These are phyloP conservation scores for Amniculicola lignicola DNA, from an alignment of 495 filamentous ascomycete genomes.

Conservation along the genomic window DNA sequence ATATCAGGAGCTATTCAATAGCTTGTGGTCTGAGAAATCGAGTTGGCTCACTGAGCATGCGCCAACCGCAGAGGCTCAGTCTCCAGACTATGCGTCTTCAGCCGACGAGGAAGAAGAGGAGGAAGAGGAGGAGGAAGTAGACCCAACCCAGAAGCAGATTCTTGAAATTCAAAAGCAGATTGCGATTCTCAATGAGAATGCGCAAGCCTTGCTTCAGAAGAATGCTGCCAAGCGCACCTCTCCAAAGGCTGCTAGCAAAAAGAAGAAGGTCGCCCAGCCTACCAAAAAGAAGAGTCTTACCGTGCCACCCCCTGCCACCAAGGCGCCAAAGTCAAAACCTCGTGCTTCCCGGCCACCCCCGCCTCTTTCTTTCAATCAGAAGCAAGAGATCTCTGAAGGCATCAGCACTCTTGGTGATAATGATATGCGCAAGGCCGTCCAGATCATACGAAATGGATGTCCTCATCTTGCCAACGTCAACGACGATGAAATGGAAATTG, in stretches of 20 bases:
- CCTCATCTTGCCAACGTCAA: constrained; percentile 72
- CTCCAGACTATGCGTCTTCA: constrained; percentile 49
- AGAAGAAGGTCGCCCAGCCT: constrained; percentile 43
- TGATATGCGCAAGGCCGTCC: constrained; percentile 74
- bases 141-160: constrained; percentile 43
- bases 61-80: constrained; percentile 51
- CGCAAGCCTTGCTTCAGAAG: constrained; percentile 40
- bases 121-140: constrained; percentile 62
- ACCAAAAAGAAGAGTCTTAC: constrained; percentile 50
- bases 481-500: constrained; percentile 83
- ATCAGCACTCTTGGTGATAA: constrained; percentile 70
- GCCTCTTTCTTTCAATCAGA: constrained; percentile 66
- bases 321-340: constrained; percentile 23
- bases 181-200: constrained; percentile 40
- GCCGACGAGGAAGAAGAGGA: constrained; percentile 63
- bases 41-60: constrained; percentile 73
- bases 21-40: constrained; percentile 68
- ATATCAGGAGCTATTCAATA: constrained; percentile 68
- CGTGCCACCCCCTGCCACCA: constrained; percentile 27
- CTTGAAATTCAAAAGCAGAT: constrained; percentile 55
- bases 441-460: constrained; percentile 85
- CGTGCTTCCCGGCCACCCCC: constrained; percentile 23
- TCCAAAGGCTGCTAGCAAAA: constrained; percentile 45
- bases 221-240: constrained; percentile 53
- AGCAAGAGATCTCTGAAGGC: constrained; percentile 78